A percentile compares a stretch with the other conserved stretches of the same genome.
phyloP scores from a whole-genome alignment of 2,329 filamentous ascomycete genomes.

The Lithohypha guttulata region DNA sequence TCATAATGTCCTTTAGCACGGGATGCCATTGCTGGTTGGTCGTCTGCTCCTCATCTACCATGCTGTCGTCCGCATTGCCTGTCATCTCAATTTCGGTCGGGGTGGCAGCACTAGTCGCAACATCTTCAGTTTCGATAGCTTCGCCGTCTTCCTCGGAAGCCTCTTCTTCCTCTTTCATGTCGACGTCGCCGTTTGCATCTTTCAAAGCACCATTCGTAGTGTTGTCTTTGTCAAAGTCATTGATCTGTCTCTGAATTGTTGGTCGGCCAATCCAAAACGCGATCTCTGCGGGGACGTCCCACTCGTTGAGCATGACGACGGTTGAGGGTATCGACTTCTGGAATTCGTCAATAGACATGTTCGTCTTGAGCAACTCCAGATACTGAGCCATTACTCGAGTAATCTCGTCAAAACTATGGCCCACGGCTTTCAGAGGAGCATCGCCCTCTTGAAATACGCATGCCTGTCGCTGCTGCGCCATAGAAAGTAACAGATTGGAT shows the following conservation, averaged over 20 bases:
- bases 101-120: slow-evolving; percentile 16
- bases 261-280: slow-evolving; percentile 76
- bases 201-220: slow-evolving; percentile 23
- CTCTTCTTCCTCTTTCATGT: slow-evolving; percentile 23
- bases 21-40: slow-evolving; percentile 49
- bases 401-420: slow-evolving; percentile 80
- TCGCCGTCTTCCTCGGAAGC: slow-evolving; percentile 24
- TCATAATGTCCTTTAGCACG: slow-evolving; percentile 62
- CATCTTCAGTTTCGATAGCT: slow-evolving; percentile 28
- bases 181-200: slow-evolving; percentile 21
- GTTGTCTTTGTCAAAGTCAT: slow-evolving; percentile 29
- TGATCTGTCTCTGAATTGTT: slow-evolving; percentile 58
- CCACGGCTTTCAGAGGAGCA: slow-evolving; percentile 78
- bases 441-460: slow-evolving; percentile 67
- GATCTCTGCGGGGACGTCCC: slow-evolving; percentile 65
- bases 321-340: slow-evolving; percentile 67
- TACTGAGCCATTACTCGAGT: slow-evolving; percentile 79
- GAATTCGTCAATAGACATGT: slow-evolving; percentile 64
- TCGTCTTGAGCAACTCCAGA: slow-evolving; percentile 75
- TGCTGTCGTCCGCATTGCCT: slow-evolving; percentile 25
- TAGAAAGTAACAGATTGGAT: slow-evolving; percentile 72
- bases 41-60: slow-evolving; percentile 12
- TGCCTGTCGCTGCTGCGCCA: slow-evolving; percentile 82
- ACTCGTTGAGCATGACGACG: slow-evolving; percentile 61
- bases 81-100: slow-evolving; percentile 26